These are phyloP conservation scores for Polymyxa betae DNA, from an alignment of 208 protist genomes.

Conservation along the genomic window DNA sequence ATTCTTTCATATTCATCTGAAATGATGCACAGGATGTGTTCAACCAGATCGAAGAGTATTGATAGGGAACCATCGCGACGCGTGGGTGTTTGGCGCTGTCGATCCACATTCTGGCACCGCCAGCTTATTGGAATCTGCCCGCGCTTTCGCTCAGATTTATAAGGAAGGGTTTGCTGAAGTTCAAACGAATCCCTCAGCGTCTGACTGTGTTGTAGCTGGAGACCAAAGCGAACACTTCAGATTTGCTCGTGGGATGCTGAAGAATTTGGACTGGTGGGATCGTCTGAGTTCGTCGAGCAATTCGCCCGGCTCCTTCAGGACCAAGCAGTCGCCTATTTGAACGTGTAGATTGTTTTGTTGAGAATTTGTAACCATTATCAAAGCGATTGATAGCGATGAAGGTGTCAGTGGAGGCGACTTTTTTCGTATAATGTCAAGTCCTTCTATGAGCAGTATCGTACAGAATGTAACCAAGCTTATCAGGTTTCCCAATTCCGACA, in stretches of 20 bases:
- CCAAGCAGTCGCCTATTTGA: background rate
- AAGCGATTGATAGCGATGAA: background rate
- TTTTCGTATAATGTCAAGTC: background rate
- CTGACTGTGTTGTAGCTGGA: background rate
- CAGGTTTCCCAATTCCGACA: background rate
- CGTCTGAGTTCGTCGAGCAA: constrained; percentile 49
- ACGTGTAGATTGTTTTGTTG: constrained; percentile 12
- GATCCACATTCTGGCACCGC: constrained; percentile 60
- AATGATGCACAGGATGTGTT: background rate
- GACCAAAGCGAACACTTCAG: constrained; percentile 26
- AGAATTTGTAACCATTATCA: background rate
- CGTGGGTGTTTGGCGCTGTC: constrained; percentile 64
- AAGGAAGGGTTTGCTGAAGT: background rate
- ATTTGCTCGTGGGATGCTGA: constrained; percentile 62
- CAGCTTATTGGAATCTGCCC: constrained; percentile 51
- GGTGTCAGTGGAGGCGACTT: background rate
- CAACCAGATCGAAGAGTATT: constrained; percentile 56
- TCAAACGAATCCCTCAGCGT: background rate
- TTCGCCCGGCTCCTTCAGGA: background rate
- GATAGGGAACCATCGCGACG: constrained; percentile 65
- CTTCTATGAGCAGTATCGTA: background rate
- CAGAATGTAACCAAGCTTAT: background rate
- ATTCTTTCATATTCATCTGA: background rate
- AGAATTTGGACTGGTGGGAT: constrained; percentile 64
- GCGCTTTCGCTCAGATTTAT: constrained; percentile 17